Percentiles rank a stretch among this genome's conserved stretches.
phyloP scores from a whole-genome alignment of 2,329 filamentous ascomycete species.

The Pyricularia pennisetigena region DNA sequence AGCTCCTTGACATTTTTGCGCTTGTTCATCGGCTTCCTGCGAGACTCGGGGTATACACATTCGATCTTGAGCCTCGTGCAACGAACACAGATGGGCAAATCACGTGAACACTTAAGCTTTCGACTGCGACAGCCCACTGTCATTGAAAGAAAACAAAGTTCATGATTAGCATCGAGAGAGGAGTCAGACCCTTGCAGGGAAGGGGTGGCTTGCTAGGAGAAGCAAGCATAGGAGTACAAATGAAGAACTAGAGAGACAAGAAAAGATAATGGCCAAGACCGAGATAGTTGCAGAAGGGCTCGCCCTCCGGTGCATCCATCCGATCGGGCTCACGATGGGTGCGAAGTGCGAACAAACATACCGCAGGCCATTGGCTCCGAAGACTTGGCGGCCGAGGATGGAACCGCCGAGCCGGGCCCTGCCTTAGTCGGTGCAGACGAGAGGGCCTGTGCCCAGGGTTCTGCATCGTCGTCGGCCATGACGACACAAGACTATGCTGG shows the following conservation, averaged over 20 bases:
- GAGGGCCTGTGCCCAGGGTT: background rate
- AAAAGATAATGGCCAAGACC: too few relatives aligned
- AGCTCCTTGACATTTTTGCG: slow-evolving; percentile 83
- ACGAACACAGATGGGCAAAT: slow-evolving; percentile 68
- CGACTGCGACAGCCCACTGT: slow-evolving; percentile 59
- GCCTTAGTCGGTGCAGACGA: background rate
- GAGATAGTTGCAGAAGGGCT: background rate
- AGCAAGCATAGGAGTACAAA: background rate
- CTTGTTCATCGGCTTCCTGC: slow-evolving; percentile 81
- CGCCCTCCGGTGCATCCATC: background rate
- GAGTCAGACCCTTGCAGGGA: background rate
- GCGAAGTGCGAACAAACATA: background rate
- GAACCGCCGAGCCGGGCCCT: background rate
- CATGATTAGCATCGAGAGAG: background rate
- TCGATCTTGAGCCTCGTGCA: slow-evolving; percentile 66
- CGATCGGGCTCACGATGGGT: background rate
- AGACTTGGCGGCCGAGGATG: background rate
- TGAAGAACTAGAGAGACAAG: too few relatives aligned
- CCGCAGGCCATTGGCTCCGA: background rate
- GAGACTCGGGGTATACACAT: slow-evolving; percentile 81
- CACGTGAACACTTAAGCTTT: slow-evolving; percentile 81
- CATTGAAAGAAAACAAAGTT: background rate
- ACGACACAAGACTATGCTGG: background rate
- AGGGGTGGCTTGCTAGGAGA: background rate
- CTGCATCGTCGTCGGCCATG: background rate